phyloP scores from a whole-genome alignment of 768 basidiomycete genomes.

The Tulasnella calospora region DNA sequence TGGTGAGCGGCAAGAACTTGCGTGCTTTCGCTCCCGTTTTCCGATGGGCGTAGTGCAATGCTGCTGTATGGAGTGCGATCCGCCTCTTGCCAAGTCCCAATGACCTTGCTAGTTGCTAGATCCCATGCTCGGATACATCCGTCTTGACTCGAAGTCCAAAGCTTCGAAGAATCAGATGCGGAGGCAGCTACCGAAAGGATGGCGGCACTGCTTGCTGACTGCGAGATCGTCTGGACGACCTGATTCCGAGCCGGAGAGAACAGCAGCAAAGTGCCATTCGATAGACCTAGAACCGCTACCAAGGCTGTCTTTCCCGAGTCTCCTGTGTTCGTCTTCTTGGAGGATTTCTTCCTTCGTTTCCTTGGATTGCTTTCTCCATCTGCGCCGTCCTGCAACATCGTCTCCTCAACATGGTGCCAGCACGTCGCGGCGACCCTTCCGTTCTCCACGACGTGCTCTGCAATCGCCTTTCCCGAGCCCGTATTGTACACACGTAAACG shows the following conservation, averaged over 20 bases:
- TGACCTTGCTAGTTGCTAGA: conserved; percentile 45
- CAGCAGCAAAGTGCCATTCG: conserved; percentile 53
- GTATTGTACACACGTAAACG: conserved; percentile 62
- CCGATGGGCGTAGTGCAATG: conserved; percentile 45
- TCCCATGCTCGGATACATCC: conserved; percentile 57
- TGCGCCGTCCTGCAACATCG: conserved; percentile 29
- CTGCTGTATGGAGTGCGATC: conserved; percentile 56
- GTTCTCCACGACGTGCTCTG: conserved; percentile 54
- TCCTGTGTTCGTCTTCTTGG: conserved; percentile 33
- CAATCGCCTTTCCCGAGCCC: conserved; percentile 48
- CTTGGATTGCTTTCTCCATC: conserved; percentile 39
- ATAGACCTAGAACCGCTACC: conserved; percentile 51
- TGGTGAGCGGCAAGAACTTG: conserved; percentile 66
- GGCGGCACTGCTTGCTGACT: conserved; percentile 50
- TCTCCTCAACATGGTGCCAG: conserved; percentile 44
- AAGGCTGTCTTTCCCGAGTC: conserved; percentile 13
- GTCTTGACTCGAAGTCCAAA: conserved; percentile 60
- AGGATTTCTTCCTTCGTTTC: conserved; percentile 41
- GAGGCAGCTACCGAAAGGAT: conserved; percentile 46
- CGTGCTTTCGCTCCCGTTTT: conserved; percentile 42
- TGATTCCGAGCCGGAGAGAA: conserved; percentile 61
- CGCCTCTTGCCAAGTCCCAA: conserved; percentile 53
- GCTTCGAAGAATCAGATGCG: not conserved
- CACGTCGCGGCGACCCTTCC: conserved; percentile 52
- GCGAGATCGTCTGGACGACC: conserved; percentile 51